Base-by-base conservation (phyloP, 176 grass and related monocot genomes). In the Saccharum spontaneum region DNA sequence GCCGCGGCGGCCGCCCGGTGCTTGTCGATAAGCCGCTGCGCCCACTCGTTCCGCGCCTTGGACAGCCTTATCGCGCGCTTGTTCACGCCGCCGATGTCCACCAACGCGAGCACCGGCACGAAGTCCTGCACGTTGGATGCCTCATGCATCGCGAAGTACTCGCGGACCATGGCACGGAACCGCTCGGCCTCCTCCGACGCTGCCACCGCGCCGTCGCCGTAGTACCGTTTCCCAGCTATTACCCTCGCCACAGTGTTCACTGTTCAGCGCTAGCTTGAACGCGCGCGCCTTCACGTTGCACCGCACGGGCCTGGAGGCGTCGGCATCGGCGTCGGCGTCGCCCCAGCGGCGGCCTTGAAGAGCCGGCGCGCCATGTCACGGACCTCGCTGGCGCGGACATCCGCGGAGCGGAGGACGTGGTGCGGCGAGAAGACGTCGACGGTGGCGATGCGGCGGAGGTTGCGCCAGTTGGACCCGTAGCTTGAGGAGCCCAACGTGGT, bases 391-490 rank as follows among this genome's bases (percentile, higher is more conserved):
- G 57, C 48, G 9, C 91, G 89, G 34, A 86, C 43, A 7, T 14
- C 39, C 3, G 79, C 67, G 48, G 84, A 84, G 24, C 63, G 69
- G 61, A 76, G 76, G 48, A 97, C 64, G 46, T 79, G 46, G 77
- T 79, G 50, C 1, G 82, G 5, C 6, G 94, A 90, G 64, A 97
- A 36, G 64, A 97, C 73, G 59, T 97, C 89, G 1, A 88, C 40
- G 44, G 91, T 57, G 62, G 79, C 85, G 73, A 97, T 91, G 69
- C 90, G 91, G 46, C 89, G 87, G 57, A 91, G 82, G 52, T 82
- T 88, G 36, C 89, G 85, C 91, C 89, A 93, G 78, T 88, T 88
- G 13, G 87, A 17, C 16, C 89, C 94, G 81, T 94, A 93, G 82
- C 87, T 84, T 8, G 85, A 80, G 74, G 80, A 61, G 0, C 68